Conservation (phyloP, 2,329 filamentous ascomycete genomes). For the Mariannaea sp. region DNA sequence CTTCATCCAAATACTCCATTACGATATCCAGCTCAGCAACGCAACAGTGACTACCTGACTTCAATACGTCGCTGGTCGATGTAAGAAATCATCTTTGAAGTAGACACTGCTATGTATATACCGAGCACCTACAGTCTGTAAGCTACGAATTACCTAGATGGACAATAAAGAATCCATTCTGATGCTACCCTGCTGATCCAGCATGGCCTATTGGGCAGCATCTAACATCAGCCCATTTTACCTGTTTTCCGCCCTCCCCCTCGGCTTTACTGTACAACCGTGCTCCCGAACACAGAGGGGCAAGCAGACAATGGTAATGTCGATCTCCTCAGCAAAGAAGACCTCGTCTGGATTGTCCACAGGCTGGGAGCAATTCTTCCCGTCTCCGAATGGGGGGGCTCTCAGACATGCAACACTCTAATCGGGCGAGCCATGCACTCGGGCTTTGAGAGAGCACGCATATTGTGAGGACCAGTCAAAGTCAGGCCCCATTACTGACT, state of each 20-base stretch:
- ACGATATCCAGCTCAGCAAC: too few species aligned
- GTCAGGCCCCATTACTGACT: background rate
- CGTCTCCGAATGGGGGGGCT: too few species aligned
- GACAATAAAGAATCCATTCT: constrained; percentile 17
- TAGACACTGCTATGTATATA: too few species aligned
- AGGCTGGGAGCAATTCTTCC: too few species aligned
- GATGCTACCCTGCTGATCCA: constrained; percentile 6
- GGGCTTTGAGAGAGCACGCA: background rate
- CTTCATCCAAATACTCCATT: too few species aligned
- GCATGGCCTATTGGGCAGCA: constrained; percentile 1
- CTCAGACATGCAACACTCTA: background rate
- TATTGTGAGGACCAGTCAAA: background rate
- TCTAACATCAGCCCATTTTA: constrained; percentile 15
- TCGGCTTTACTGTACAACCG: constrained; percentile 14
- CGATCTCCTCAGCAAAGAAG: background rate
- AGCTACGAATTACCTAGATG: too few species aligned
- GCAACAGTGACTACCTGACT: too few species aligned
- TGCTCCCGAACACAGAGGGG: constrained; percentile 9
- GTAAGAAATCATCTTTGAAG: too few species aligned
- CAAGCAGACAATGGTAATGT: background rate
- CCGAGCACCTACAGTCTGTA: too few species aligned
- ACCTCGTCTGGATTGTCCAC: background rate
- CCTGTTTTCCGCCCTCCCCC: constrained; percentile 12
- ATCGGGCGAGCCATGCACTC: background rate
- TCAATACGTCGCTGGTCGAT: too few species aligned